Conservation (phyloP, 73 alveolate species). For the Halteria grandinella region DNA sequence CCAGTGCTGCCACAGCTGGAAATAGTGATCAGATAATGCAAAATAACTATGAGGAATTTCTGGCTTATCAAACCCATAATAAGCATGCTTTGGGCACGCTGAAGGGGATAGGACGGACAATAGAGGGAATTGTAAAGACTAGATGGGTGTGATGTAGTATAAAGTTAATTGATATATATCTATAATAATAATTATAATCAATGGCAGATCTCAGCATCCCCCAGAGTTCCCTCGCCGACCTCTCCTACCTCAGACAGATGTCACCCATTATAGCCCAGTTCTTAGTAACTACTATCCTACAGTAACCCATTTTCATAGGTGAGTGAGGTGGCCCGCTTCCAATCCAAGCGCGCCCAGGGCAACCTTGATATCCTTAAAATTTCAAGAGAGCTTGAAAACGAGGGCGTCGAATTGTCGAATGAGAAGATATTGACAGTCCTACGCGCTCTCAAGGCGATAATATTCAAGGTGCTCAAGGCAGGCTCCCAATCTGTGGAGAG, state of each 20-base stretch:
- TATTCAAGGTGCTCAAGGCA: slow-evolving; percentile 13
- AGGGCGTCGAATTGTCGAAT: slow-evolving; percentile 37
- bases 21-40: slow-evolving; percentile 1
- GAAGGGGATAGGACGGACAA: not conserved
- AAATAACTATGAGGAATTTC: slow-evolving; percentile 64
- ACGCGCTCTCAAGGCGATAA: slow-evolving; percentile 1
- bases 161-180: slow-evolving; percentile 8
- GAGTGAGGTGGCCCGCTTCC: slow-evolving; percentile 1
- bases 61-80: slow-evolving; percentile 66
- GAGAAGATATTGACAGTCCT: not conserved
- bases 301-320: not conserved
- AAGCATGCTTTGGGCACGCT: slow-evolving; percentile 22
- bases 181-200: not conserved
- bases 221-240: slow-evolving; percentile 1
- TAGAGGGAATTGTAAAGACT: not conserved
- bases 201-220: slow-evolving; percentile 22
- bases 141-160: not conserved
- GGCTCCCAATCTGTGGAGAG: not conserved
- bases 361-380: slow-evolving; percentile 15
- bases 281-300: not conserved
- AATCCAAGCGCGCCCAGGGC: slow-evolving; percentile 3
- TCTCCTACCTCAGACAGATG: not conserved
- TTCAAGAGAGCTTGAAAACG: slow-evolving; percentile 41
- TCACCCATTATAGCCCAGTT: slow-evolving; percentile 4
- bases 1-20: not conserved